Base-by-base conservation (phyloP, 202 grass and related monocot genomes). In the Zizania palustris region DNA sequence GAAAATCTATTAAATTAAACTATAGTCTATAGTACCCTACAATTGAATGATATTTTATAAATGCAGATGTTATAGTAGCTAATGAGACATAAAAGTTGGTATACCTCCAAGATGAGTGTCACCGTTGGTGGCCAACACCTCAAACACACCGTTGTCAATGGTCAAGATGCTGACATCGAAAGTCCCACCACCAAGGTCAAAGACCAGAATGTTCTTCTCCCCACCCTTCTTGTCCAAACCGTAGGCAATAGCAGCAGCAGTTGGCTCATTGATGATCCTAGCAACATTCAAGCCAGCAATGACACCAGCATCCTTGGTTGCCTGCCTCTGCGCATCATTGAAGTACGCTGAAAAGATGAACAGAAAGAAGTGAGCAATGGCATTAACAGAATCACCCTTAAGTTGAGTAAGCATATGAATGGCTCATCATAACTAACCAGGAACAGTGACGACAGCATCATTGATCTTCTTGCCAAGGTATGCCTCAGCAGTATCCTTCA, bases 51-150 rank as follows among this genome's bases (percentile, higher is more conserved):
- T 9, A 71, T 60, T 60, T 1, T 5, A n/a, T 10, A 36, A 8
- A 54, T 48, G 63, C 9, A 58, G 7, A 36, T 1, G 1, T 40
- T 16, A 28, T 11, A 22, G 2, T 21, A 60, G 42, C 19, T 5
- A 62, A 45, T 37, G 48, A 19, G 11, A 65, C 28, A 22, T 22
- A 51, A 39, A 10, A 39, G 3, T 41, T 57, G 1, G 37, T 11
- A 71, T 80, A 82, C 96, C 83, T 12, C 82, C 87, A 8, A 90
- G 79, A 70, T 90, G 83, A 11, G 83, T 82, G 65, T 90, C 79
- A 38, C 83, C 87, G 75, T 37, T 55, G n/a, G 73, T 85, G 73
- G 78, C 78, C 34, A 74, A 54, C 60, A 90, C 83, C 72, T 90
- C 62, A 65, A 86, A 86, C 12, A 86, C 55, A 28, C 78, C 78